phyloP scores from a whole-genome alignment of 129 eudicot genomes.

The Apium graveolens region DNA sequence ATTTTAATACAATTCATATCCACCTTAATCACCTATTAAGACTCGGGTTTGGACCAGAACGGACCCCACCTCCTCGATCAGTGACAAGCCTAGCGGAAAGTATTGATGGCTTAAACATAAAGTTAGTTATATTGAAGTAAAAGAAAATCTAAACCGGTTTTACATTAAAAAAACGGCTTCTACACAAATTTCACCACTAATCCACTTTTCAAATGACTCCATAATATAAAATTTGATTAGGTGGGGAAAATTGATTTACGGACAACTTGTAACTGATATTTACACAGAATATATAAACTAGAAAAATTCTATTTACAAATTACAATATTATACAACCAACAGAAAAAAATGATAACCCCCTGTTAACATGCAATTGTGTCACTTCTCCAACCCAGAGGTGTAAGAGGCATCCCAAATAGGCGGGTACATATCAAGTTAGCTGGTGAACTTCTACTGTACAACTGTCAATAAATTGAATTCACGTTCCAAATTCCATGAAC shows the following conservation, averaged over 20 bases:
- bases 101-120: too few species aligned
- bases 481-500: conserved; percentile 71
- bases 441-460: conserved; percentile 16
- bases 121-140: too few species aligned
- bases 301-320: background rate
- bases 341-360: background rate
- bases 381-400: background rate
- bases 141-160: too few species aligned
- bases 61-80: too few species aligned
- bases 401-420: background rate
- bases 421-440: background rate
- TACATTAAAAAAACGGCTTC: too few species aligned
- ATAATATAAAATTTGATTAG: background rate
- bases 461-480: conserved; percentile 73
- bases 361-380: background rate
- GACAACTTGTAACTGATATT: background rate
- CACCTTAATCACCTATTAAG: too few species aligned
- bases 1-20: too few species aligned
- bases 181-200: background rate
- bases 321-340: background rate
- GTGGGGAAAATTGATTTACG: background rate
- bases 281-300: background rate
- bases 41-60: too few species aligned
- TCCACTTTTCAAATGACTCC: background rate
- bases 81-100: too few species aligned